These are phyloP conservation scores for Chalciporus chontae DNA, from an alignment of 768 basidiomycete species.

Conservation along the genomic window DNA sequence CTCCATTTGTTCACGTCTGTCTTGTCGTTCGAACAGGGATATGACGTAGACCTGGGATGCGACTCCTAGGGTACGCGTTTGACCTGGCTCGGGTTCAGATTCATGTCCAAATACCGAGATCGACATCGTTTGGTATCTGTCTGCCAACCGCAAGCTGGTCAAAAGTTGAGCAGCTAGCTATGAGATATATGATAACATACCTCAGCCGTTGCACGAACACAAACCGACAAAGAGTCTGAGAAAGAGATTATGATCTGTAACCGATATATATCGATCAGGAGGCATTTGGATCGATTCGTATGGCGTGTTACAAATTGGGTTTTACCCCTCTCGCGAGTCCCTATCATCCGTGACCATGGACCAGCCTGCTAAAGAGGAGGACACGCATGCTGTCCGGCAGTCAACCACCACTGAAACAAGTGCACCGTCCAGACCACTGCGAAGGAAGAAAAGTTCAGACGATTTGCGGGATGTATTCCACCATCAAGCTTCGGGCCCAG, in stretches of 20 bases:
- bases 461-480: constrained; percentile 32
- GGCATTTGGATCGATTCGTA: too few species aligned
- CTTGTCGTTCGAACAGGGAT: constrained; percentile 49
- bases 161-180: too few species aligned
- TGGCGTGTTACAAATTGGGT: too few species aligned
- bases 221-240: background rate
- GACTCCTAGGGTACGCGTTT: constrained; percentile 31
- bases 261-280: background rate
- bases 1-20: constrained; percentile 55
- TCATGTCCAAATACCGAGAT: background rate
- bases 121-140: background rate
- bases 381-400: background rate
- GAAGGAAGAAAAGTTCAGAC: constrained; percentile 34
- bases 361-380: background rate
- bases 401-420: background rate
- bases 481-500: background rate
- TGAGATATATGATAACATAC: background rate
- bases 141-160: too few species aligned
- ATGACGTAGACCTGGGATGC: constrained; percentile 50
- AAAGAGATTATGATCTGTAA: background rate
- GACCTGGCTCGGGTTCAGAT: background rate
- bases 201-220: background rate
- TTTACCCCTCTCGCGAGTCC: background rate
- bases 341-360: background rate
- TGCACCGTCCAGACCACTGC: constrained; percentile 15